Evolutionary conservation across 345 rosid species (phyloP), one percentile per base, ranked within the genome.

Genomic region (Orychophragmus violaceus): DNA sequence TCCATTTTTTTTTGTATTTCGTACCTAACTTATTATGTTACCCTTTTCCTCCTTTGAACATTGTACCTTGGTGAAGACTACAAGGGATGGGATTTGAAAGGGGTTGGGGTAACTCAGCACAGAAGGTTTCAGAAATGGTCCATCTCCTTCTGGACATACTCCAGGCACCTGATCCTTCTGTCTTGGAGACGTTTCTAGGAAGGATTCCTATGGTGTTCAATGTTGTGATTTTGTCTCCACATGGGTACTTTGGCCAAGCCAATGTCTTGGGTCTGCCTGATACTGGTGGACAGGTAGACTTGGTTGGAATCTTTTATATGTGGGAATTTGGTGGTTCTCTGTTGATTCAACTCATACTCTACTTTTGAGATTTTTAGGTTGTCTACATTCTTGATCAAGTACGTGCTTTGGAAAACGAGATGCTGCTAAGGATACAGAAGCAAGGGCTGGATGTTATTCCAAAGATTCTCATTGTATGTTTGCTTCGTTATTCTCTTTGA

Each of bases 371-470:
- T 17, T 51, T 32, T 5, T 66, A 85, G 82, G 65, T 85, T 63
- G 84, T 85, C 25, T 85, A 82, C 56, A 82, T 85, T 59, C 83
- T 85, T 44, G 87, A 85, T 67, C 90, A 85, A 82, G 90, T 85
- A 17, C 87, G 85, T 37, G 87, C 87, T 22, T 55, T 85, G 58
- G 87, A 85, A 76, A 81, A 45, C 33, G 87, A 79, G 74, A 85
- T 85, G 90, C 78, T 85, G 52, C 82, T 71, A 13, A 74, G 87
- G 69, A 85, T 77, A 52, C 75, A 78, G 27, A 79, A 71, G 63
- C 84, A 80, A 64, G 84, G 84, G 49, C 66, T 83, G 46, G 83
- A 83, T 75, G 71, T 72, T 21, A 50, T 48, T 49, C 86, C 84
- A 21, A 81, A 74, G 71, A 76, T 83, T 81, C 81, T 78, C 33